Base-by-base conservation (phyloP, 805 yeast genomes). In the Saccharomycopsis sp. region DNA sequence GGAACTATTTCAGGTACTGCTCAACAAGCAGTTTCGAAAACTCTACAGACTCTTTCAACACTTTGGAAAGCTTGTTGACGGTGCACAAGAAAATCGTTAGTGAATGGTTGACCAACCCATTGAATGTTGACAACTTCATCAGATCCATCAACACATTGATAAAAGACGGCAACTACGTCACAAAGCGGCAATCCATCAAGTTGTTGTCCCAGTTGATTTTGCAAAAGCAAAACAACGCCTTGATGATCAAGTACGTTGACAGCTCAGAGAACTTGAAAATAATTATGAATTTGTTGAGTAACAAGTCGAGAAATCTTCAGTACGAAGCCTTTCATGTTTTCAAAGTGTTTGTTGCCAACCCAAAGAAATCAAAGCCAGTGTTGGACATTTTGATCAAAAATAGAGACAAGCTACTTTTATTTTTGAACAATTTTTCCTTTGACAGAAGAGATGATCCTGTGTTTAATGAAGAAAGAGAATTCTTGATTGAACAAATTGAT, bases 311-410 rank as follows among this genome's bases (percentile, higher is more conserved):
- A 55, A 88, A 88, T 58, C 70, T 92, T 44, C 96, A 88, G 57
- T 61, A 75, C 41, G 97, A 92, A 58, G 87, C 95, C 3, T 92
- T 92, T 56, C 88, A 92, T 50, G 80, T 89, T 29, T 89, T 92
- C 65, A 92, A 89, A 62, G 82, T 88, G 30, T 86, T 92, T 60
- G 87, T 87, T n/a, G 97, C 96, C 4, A 92, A 92, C 59, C 98
- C 98, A 4, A 77, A 80, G 48, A 88, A 88, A 58, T 69, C 86
- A 2, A 86, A 80, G 57, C 75, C 80, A 5, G 77, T 92, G 2
- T 62, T 72, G 40, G 96, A 89, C 58, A 82, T 89, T 16, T 65
- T 92, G 50, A 73, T 78, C 34, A 87, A 88, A 55, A 92, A 92
- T 59, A 76, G 86, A 53, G 81, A 75, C 30, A 84, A 82, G 53